Evolutionary conservation across 2,329 filamentous ascomycete genomes (phyloP).

Genomic region (Teratosphaeria destructans): DNA sequence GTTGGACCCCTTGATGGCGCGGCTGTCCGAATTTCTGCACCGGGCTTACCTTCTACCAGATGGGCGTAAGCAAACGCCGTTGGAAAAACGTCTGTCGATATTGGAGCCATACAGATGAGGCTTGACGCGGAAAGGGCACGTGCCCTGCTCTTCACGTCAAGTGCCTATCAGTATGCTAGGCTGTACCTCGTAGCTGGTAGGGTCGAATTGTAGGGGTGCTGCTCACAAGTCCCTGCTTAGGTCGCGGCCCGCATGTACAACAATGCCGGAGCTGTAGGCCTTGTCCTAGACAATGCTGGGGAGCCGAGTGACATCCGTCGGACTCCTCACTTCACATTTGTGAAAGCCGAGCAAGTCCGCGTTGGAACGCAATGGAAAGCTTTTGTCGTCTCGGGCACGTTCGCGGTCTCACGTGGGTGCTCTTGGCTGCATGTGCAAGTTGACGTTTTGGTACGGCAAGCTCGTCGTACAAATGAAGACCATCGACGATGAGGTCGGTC

Average conservation of each 20-base stretch:
- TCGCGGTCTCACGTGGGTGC: not conserved
- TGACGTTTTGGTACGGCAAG: not conserved
- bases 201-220: not conserved
- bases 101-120: not conserved
- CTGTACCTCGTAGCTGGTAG: not conserved
- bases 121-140: not conserved
- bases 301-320: not conserved
- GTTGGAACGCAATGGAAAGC: not conserved
- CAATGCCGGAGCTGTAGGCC: not conserved
- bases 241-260: not conserved
- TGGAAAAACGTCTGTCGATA: constrained; percentile 6
- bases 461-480: not conserved
- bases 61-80: constrained; percentile 3
- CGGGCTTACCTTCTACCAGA: constrained; percentile 9
- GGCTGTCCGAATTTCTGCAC: not conserved
- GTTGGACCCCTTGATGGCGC: not conserved
- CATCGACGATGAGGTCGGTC: not conserved
- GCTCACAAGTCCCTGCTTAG: not conserved
- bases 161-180: not conserved
- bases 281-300: not conserved
- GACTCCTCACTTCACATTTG: not conserved
- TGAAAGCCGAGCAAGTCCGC: constrained; percentile 1
- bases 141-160: not conserved
- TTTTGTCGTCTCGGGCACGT: not conserved
- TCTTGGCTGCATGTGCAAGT: not conserved